Evolutionary conservation across 73 alveolate species (phyloP).

Genomic region (Tetrahymena malaccensis): DNA sequence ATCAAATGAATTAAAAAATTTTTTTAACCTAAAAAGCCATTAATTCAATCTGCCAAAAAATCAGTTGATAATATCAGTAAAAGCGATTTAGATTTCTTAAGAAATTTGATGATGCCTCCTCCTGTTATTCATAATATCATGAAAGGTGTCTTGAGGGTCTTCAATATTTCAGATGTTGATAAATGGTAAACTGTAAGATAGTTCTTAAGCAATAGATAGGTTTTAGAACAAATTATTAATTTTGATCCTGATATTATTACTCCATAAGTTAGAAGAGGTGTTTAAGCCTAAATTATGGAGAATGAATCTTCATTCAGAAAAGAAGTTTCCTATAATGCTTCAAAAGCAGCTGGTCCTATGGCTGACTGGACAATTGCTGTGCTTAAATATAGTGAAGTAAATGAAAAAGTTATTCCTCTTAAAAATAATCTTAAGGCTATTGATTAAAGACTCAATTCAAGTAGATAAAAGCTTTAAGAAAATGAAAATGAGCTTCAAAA

Average conservation of each 20-base stretch:
- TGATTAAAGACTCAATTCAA: constrained; percentile 58
- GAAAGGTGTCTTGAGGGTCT: constrained; percentile 85
- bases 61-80: constrained; percentile 83
- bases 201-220: constrained; percentile 81
- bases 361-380: constrained; percentile 99
- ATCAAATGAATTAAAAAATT: not conserved
- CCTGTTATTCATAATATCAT: constrained; percentile 92
- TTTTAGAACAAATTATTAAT: constrained; percentile 74
- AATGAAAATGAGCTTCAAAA: constrained; percentile 75
- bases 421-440: constrained; percentile 86
- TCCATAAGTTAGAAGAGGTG: constrained; percentile 70
- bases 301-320: constrained; percentile 70
- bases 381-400: constrained; percentile 89
- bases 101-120: constrained; percentile 90
- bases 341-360: constrained; percentile 93
- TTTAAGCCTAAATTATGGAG: constrained; percentile 60
- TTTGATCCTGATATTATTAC: constrained; percentile 86
- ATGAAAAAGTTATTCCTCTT: constrained; percentile 94
- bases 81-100: constrained; percentile 82
- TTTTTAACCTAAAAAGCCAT: constrained; percentile 47
- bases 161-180: constrained; percentile 74
- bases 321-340: constrained; percentile 63
- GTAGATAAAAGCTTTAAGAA: constrained; percentile 77
- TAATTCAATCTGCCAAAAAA: constrained; percentile 80
- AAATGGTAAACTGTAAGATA: constrained; percentile 90